Percentiles rank a stretch among this genome's conserved stretches.
These are phyloP conservation scores for Debaryomycetaceae sp. DNA, from an alignment of 1,139 yeast species.

Conservation along the genomic window DNA sequence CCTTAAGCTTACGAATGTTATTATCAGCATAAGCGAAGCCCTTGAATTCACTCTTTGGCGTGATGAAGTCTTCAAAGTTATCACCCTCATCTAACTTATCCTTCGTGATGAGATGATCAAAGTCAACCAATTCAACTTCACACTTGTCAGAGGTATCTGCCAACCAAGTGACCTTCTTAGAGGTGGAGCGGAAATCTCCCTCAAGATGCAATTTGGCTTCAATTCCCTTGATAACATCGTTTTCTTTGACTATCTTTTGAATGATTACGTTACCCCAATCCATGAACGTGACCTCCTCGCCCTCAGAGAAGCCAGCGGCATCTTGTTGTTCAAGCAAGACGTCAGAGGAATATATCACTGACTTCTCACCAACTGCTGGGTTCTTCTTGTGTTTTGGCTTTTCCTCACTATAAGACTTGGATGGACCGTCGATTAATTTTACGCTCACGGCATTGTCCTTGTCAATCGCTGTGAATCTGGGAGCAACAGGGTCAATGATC, in stretches of 20 bases:
- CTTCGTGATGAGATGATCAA: slow-evolving; percentile 87
- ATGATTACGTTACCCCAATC: slow-evolving; percentile 94
- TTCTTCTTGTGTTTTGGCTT: slow-evolving; percentile 91
- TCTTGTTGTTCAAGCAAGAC: slow-evolving; percentile 80
- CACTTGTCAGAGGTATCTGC: slow-evolving; percentile 69
- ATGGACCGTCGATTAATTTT: slow-evolving; percentile 63
- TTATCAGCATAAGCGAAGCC: slow-evolving; percentile 70
- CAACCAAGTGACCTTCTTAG: slow-evolving; percentile 87
- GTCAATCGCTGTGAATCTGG: slow-evolving; percentile 78
- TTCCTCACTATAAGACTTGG: slow-evolving; percentile 54
- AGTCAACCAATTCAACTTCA: slow-evolving; percentile 72
- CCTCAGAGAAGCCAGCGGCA: slow-evolving; percentile 61
- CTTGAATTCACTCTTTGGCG: slow-evolving; percentile 77
- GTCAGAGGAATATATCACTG: slow-evolving; percentile 58
- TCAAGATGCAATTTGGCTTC: slow-evolving; percentile 79
- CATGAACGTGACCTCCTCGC: slow-evolving; percentile 87
- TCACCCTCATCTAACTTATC: slow-evolving; percentile 91
- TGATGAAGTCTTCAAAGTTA: slow-evolving; percentile 81
- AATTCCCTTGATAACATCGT: slow-evolving; percentile 50
- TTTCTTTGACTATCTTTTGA: slow-evolving; percentile 60
- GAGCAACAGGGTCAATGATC: slow-evolving; percentile 87
- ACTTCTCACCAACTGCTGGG: slow-evolving; percentile 78
- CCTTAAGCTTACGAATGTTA: slow-evolving; percentile 67
- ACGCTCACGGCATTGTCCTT: slow-evolving; percentile 56
- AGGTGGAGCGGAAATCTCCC: slow-evolving; percentile 92